Percentiles rank a stretch among this genome's conserved stretches.
Evolutionary conservation across 208 protist species (phyloP).

Genomic region (Leishmania gerbilli): DNA sequence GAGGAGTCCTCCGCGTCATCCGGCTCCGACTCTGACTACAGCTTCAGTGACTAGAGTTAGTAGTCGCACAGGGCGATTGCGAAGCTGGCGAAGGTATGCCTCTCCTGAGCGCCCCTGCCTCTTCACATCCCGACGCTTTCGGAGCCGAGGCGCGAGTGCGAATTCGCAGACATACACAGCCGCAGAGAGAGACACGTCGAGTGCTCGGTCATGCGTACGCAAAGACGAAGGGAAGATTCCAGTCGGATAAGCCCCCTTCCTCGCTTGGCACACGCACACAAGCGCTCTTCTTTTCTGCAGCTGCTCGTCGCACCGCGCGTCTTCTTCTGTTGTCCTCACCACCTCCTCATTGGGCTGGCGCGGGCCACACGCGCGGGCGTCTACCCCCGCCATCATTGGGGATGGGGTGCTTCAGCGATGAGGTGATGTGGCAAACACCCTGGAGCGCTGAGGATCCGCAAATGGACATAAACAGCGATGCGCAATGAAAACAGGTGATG

Average conservation of each 20-base stretch:
- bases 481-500: neutral
- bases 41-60: slow-evolving; percentile 51
- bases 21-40: slow-evolving; percentile 40
- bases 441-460: neutral
- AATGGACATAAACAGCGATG: neutral
- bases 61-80: neutral
- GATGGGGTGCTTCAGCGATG: neutral
- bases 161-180: neutral
- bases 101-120: neutral
- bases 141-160: neutral
- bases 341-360: neutral
- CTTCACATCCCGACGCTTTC: neutral
- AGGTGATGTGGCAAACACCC: neutral
- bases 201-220: neutral
- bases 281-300: slow-evolving; percentile 2
- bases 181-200: neutral
- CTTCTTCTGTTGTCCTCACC: neutral
- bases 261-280: neutral
- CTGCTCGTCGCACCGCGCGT: neutral
- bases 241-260: neutral
- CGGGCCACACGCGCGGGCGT: neutral
- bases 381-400: neutral
- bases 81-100: neutral
- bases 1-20: slow-evolving; percentile 29
- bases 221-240: neutral